Evolutionary conservation across 2,329 filamentous ascomycete species (phyloP), one percentile per base, ranked within the genome.

Genomic region (Aspergillus amoenus): DNA sequence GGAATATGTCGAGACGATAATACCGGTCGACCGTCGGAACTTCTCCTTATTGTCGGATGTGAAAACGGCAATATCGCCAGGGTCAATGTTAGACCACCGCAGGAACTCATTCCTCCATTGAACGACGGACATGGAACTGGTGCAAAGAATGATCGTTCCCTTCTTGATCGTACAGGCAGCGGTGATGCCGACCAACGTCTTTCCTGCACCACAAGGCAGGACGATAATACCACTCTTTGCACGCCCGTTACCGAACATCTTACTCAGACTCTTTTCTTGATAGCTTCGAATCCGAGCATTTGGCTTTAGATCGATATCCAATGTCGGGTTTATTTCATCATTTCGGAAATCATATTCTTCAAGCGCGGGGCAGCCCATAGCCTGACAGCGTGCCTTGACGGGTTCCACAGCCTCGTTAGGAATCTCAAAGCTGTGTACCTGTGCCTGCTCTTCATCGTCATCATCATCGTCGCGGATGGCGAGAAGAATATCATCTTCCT

Each of bases 161-260:
- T 97, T 99, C 74, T 96, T 96, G 75, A 99, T 93, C 4, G 94
- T 97, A 76, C 94, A 97, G 18, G 93, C 94, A 42, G 94, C 94
- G 18, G 94, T 97, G 65, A 99, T 96, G n/a, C 94, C 94, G 15
- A 99, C 94, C 41, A 99, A 79, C 1, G 94, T 99, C 79, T 99
- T 99, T 58, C 94, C 94, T 17, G 94, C 94, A 65, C 94, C 94
- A 72, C 94, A 99, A 17, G 94, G 94, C 66, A 99, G 77, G 55
- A 99, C 94, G 58, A 99, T 99, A 64, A 99, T 95, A 56, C 94
- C 94, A 74, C 92, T 97, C 78, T 96, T 94, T 13, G 94, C 94
- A 75, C 94, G 88, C 49, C 93, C 93, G 70, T 99, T 99, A 70
- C 94, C 93, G 72, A 99, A 99, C 94, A 99, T 99, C 75, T 99